phyloP scores from a whole-genome alignment of 495 filamentous ascomycete species.

The Xylaria telfairii region DNA sequence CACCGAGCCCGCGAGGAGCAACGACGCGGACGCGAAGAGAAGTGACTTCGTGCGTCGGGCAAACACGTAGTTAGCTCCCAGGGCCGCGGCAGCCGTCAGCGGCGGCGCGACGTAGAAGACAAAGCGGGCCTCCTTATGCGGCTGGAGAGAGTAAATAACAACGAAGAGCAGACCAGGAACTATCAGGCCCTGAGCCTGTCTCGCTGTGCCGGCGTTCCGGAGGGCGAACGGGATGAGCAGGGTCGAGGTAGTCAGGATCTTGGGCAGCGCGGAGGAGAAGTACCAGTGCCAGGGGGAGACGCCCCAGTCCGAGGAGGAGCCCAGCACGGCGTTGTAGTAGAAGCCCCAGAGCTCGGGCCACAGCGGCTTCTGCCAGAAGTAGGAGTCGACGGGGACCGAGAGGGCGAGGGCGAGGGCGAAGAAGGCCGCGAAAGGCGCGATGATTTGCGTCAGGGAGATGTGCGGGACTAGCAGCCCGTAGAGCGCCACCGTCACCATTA shows the following conservation, averaged over 20 bases:
- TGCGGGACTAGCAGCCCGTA: slow-evolving; percentile 63
- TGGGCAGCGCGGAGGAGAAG: slow-evolving; percentile 78
- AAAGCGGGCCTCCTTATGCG: slow-evolving; percentile 97
- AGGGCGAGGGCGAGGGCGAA: slow-evolving; percentile 64
- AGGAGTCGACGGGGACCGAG: slow-evolving; percentile 81
- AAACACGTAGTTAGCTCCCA: slow-evolving; percentile 77
- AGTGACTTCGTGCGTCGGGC: slow-evolving; percentile 65
- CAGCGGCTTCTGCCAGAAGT: slow-evolving; percentile 86
- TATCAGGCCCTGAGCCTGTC: slow-evolving; percentile 58
- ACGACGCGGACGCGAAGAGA: slow-evolving; percentile 61
- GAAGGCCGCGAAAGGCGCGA: slow-evolving; percentile 72
- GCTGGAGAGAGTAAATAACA: slow-evolving; percentile 78
- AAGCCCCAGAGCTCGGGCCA: slow-evolving; percentile 95
- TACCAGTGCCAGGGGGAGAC: slow-evolving; percentile 85
- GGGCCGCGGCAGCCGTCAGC: slow-evolving; percentile 77
- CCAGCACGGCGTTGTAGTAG: slow-evolving; percentile 86
- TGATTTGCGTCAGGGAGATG: slow-evolving; percentile 63
- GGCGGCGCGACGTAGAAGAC: slow-evolving; percentile 86
- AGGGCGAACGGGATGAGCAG: slow-evolving; percentile 72
- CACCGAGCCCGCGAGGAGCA: slow-evolving; percentile 63
- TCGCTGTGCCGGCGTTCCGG: slow-evolving; percentile 50
- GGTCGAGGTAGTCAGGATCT: slow-evolving; percentile 70
- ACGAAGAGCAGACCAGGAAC: slow-evolving; percentile 75
- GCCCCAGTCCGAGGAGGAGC: slow-evolving; percentile 83
- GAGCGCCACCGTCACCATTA: slow-evolving; percentile 65